A percentile compares a stretch with the other conserved stretches of the same genome.
These are phyloP conservation scores for Silene latifolia DNA, from an alignment of 148 eudicot species.

Conservation along the genomic window DNA sequence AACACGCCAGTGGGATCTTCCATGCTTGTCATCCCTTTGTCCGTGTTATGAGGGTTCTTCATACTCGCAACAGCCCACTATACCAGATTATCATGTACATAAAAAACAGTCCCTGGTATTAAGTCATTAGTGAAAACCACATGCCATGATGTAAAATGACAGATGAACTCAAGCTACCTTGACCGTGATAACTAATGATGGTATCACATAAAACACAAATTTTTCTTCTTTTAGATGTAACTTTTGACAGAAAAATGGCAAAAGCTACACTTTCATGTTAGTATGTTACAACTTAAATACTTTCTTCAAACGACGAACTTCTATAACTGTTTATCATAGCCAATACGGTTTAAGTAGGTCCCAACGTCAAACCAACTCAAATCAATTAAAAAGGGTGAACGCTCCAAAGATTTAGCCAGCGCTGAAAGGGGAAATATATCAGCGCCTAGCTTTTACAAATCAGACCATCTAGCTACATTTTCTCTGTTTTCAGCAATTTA, in stretches of 20 bases:
- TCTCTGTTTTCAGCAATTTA: neutral
- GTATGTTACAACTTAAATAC: neutral
- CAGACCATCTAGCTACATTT: neutral
- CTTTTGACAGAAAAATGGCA: neutral
- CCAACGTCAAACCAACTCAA: neutral
- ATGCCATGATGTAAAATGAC: constrained; percentile 31
- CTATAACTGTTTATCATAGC: neutral
- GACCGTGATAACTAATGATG: constrained; percentile 8
- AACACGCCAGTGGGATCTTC: constrained; percentile 43
- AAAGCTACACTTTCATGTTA: neutral
- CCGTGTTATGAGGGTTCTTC: constrained; percentile 40
- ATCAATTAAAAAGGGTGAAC: neutral
- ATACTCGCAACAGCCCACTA: constrained; percentile 73
- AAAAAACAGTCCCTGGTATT: constrained; percentile 80
- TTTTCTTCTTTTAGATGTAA: neutral
- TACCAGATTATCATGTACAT: constrained; percentile 50
- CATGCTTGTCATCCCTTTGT: constrained; percentile 37
- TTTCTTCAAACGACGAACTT: neutral
- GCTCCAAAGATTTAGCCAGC: neutral
- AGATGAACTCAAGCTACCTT: constrained; percentile 18
- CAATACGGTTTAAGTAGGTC: neutral
- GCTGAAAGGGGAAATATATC: neutral
- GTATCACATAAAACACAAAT: neutral
- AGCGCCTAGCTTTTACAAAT: neutral
- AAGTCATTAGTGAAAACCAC: constrained; percentile 84